Conservation (phyloP, 441 rosid genomes). For the Capsella rubella region DNA sequence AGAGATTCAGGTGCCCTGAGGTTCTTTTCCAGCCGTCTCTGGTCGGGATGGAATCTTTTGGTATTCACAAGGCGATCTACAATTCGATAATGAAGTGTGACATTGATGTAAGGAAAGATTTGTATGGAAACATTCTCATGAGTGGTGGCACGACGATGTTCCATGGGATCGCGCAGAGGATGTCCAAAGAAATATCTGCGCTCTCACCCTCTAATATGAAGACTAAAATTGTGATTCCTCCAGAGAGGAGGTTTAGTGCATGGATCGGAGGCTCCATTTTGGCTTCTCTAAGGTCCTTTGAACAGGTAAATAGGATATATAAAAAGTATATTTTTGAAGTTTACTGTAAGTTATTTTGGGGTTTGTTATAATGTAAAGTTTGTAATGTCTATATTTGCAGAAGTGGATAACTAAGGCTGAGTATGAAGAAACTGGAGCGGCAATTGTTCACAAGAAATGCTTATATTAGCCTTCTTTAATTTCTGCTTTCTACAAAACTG, state of each 20-base stretch:
- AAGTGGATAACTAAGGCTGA: conserved; percentile 15
- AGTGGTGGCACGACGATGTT: conserved; percentile 74
- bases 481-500: background rate
- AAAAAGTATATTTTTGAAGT: background rate
- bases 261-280: conserved; percentile 72
- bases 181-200: conserved; percentile 67
- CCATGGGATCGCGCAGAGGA: conserved; percentile 63
- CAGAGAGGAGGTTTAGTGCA: conserved; percentile 54
- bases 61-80: conserved; percentile 70
- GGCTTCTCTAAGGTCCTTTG: conserved; percentile 69
- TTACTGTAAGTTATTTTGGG: background rate
- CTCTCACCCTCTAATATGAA: conserved; percentile 66
- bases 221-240: conserved; percentile 63
- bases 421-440: background rate
- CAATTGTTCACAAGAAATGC: conserved; percentile 10
- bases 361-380: background rate
- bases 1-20: conserved; percentile 78
- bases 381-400: background rate
- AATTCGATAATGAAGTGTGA: conserved; percentile 77
- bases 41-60: conserved; percentile 74
- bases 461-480: background rate
- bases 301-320: conserved; percentile 49
- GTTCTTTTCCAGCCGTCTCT: conserved; percentile 81
- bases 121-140: conserved; percentile 57
- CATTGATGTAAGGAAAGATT: conserved; percentile 63